Evolutionary conservation across 1,284 basidiomycete genomes (phyloP).

Genomic region (Ustilago esculenta): DNA sequence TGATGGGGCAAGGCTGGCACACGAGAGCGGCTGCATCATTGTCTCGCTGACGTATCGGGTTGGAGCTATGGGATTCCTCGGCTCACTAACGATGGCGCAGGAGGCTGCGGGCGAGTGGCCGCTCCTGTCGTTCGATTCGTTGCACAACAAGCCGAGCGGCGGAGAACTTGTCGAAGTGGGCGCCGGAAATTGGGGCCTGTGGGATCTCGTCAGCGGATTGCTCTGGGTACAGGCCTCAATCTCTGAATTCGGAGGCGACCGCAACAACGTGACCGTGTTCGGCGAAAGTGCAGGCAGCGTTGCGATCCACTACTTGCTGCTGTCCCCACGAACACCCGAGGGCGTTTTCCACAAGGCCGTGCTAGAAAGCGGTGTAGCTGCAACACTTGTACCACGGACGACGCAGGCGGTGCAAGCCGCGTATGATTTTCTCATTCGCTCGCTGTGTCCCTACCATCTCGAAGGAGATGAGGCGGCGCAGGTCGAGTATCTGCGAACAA

Average conservation of each 20-base stretch:
- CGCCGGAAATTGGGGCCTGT: constrained; percentile 72
- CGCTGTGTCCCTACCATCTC: constrained; percentile 22
- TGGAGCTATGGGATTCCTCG: constrained; percentile 70
- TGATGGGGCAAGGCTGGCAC: constrained; percentile 29
- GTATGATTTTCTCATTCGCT: constrained; percentile 27
- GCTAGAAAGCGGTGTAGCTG: constrained; percentile 39
- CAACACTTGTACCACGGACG: constrained; percentile 39
- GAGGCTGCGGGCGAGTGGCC: constrained; percentile 29
- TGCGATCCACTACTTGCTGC: constrained; percentile 45
- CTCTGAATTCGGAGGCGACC: constrained; percentile 75
- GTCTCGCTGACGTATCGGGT: constrained; percentile 71
- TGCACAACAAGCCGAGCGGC: constrained; percentile 9
- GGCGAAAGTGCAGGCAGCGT: constrained; percentile 59
- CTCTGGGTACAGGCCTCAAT: constrained; percentile 75
- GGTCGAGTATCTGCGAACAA: constrained; percentile 31
- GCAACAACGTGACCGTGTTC: constrained; percentile 68
- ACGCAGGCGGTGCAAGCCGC: constrained; percentile 40
- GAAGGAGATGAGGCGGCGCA: constrained; percentile 25
- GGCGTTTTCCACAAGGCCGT: constrained; percentile 46
- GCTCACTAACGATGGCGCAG: constrained; percentile 69
- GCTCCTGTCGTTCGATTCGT: constrained; percentile 12
- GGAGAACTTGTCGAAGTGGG: not conserved
- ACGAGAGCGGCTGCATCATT: constrained; percentile 67
- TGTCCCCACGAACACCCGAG: constrained; percentile 18
- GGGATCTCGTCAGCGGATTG: constrained; percentile 73